Evolutionary conservation across 768 basidiomycete species (phyloP).

Genomic region (Termitomyces bulborhizus): DNA sequence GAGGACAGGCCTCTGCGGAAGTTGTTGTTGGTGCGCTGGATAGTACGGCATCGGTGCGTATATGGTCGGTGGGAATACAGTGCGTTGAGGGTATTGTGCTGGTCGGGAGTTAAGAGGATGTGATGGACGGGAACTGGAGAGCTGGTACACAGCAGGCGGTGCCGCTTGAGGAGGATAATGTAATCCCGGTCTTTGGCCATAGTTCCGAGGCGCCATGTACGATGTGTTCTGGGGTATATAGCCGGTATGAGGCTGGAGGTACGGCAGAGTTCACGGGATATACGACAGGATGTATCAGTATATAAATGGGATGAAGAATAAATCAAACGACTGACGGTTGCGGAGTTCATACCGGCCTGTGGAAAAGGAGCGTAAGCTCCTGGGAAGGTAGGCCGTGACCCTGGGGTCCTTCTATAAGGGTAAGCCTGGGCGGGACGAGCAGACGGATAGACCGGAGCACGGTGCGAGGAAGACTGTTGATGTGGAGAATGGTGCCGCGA

Average conservation of each 20-base stretch:
- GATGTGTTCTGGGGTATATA: not conserved
- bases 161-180: not conserved
- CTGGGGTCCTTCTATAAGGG: not conserved
- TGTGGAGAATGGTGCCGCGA: constrained; percentile 3
- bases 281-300: not conserved
- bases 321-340: constrained; percentile 2
- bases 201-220: not conserved
- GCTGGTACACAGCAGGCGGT: not conserved
- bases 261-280: not conserved
- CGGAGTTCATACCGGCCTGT: not conserved
- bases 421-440: constrained; percentile 4
- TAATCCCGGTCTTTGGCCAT: not conserved
- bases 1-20: constrained; percentile 1
- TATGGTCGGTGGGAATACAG: constrained; percentile 3
- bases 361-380: not conserved
- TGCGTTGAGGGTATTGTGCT: constrained; percentile 5
- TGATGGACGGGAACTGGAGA: not conserved
- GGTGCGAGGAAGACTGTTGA: not conserved
- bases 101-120: not conserved
- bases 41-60: constrained; percentile 6
- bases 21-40: constrained; percentile 1
- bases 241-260: not conserved
- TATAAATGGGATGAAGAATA: not conserved
- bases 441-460: not conserved
- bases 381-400: not conserved